These are phyloP conservation scores for Phytophthora pini DNA, from an alignment of 352 stramenopile species.

Conservation along the genomic window DNA sequence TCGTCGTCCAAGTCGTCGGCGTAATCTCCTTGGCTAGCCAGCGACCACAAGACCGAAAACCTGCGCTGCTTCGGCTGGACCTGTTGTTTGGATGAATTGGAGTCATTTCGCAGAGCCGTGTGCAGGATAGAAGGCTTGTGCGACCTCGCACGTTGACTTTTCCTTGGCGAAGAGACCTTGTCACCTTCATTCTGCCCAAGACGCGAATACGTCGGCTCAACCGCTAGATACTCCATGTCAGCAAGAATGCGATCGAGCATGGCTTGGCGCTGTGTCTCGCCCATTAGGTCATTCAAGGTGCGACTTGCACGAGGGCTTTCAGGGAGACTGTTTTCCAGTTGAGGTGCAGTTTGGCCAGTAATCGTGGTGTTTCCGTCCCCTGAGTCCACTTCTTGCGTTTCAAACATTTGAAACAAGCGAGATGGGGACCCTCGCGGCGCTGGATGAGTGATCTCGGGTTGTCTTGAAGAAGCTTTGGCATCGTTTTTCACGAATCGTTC, in stretches of 20 bases:
- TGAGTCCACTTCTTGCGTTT: slow-evolving; percentile 17
- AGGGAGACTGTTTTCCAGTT: slow-evolving; percentile 16
- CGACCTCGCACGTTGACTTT: slow-evolving; percentile 1
- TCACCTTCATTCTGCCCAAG: slow-evolving; percentile 23
- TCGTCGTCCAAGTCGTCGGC: slow-evolving; percentile 30
- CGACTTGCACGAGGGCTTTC: slow-evolving; percentile 22
- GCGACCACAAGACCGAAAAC: slow-evolving; percentile 38
- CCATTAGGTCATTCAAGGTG: slow-evolving; percentile 59
- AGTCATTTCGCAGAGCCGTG: slow-evolving; percentile 13
- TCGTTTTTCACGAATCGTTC: slow-evolving; percentile 1
- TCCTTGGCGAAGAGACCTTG: slow-evolving; percentile 5
- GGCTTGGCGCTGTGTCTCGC: slow-evolving; percentile 65
- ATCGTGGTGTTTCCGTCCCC: not conserved
- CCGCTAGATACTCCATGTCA: slow-evolving; percentile 66
- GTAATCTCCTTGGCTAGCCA: slow-evolving; percentile 14
- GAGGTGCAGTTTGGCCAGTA: not conserved
- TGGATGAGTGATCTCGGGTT: not conserved
- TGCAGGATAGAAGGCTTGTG: slow-evolving; percentile 30
- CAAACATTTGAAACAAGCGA: slow-evolving; percentile 34
- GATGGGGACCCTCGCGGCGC: slow-evolving; percentile 17
- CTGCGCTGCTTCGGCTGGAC: slow-evolving; percentile 45
- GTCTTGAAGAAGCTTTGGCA: not conserved
- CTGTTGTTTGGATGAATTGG: slow-evolving; percentile 4
- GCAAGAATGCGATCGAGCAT: slow-evolving; percentile 68
- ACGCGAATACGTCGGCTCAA: slow-evolving; percentile 33